Conservation (phyloP, 73 alveolate genomes). For the Uronychia setigera region DNA sequence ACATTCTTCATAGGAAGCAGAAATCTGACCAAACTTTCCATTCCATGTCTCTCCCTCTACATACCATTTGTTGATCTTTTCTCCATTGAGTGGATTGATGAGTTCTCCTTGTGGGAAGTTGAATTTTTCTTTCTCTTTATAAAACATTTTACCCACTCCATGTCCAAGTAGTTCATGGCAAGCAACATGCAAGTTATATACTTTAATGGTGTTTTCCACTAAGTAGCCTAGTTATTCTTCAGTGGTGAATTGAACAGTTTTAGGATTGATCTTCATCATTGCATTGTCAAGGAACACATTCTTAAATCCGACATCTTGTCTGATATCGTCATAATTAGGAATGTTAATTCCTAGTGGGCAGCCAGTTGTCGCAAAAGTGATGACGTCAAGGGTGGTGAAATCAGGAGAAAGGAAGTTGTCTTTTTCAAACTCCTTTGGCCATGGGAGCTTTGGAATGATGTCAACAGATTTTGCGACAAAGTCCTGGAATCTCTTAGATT, state of each 20-base stretch:
- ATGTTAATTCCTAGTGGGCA: slow-evolving; percentile 94
- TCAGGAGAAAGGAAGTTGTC: slow-evolving; percentile 81
- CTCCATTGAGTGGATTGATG: slow-evolving; percentile 89
- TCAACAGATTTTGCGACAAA: slow-evolving; percentile 66
- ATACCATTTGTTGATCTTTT: slow-evolving; percentile 79
- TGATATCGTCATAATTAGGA: slow-evolving; percentile 95
- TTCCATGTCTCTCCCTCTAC: slow-evolving; percentile 88
- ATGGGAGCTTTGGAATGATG: slow-evolving; percentile 79
- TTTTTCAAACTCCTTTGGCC: slow-evolving; percentile 96
- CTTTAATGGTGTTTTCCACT: slow-evolving; percentile 65
- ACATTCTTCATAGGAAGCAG: slow-evolving; percentile 90
- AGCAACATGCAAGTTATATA: slow-evolving; percentile 81
- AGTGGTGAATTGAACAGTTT: slow-evolving; percentile 68
- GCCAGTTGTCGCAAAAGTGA: slow-evolving; percentile 89
- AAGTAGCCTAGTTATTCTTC: slow-evolving; percentile 77
- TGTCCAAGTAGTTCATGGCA: slow-evolving; percentile 95
- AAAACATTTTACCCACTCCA: slow-evolving; percentile 92
- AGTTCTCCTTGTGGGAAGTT: slow-evolving; percentile 39
- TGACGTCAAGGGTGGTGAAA: slow-evolving; percentile 89
- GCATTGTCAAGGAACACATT: slow-evolving; percentile 89
- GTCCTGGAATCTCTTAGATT: slow-evolving; percentile 67
- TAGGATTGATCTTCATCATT: slow-evolving; percentile 64
- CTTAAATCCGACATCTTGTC: slow-evolving; percentile 90
- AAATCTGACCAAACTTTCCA: slow-evolving; percentile 85
- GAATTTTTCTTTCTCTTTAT: slow-evolving; percentile 57